A percentile compares a stretch with the other conserved stretches of the same genome.
phyloP scores from a whole-genome alignment of 2,329 filamentous ascomycete genomes.

The Tolypocladium cylindrosporum region DNA sequence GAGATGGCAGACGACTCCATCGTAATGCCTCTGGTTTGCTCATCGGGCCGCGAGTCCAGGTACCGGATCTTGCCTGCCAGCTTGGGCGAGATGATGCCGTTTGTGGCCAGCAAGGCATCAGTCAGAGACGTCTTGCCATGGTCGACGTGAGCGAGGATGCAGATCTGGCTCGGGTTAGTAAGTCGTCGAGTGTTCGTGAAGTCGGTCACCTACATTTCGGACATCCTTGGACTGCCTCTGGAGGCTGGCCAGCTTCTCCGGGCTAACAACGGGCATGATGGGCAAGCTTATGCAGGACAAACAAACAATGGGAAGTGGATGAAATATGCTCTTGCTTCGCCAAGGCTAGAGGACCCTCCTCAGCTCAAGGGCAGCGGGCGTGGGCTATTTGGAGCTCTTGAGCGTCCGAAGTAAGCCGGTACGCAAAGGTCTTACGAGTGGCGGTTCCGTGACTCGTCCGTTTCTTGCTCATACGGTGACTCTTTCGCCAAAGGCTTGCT shows the following conservation, averaged over 20 bases:
- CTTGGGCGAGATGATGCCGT: slow-evolving; percentile 98
- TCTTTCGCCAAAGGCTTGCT: background rate
- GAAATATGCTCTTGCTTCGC: background rate
- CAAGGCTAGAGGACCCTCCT: background rate
- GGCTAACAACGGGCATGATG: slow-evolving; percentile 82
- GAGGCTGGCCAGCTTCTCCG: slow-evolving; percentile 82
- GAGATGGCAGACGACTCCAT: slow-evolving; percentile 99
- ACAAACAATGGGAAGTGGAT: background rate
- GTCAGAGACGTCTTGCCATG: slow-evolving; percentile 98
- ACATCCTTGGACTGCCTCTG: slow-evolving; percentile 83
- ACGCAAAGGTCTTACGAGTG: background rate
- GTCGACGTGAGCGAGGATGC: slow-evolving; percentile 92
- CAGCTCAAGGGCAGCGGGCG: background rate
- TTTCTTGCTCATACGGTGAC: slow-evolving; percentile 5
- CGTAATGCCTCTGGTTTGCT: slow-evolving; percentile 94
- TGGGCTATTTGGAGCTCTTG: background rate
- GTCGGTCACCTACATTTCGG: slow-evolving; percentile 62
- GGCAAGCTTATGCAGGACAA: background rate
- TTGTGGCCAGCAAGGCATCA: slow-evolving; percentile 91
- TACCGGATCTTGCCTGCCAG: slow-evolving; percentile 97
- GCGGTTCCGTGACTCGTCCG: background rate
- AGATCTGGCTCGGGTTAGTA: slow-evolving; percentile 50
- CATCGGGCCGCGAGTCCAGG: slow-evolving; percentile 89
- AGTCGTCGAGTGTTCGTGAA: too few species aligned
- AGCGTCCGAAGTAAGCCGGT: background rate